Evolutionary conservation across 208 protist genomes (phyloP), one percentile per base, ranked within the genome.

Genomic region (Blastocrithidia nonstop): DNA sequence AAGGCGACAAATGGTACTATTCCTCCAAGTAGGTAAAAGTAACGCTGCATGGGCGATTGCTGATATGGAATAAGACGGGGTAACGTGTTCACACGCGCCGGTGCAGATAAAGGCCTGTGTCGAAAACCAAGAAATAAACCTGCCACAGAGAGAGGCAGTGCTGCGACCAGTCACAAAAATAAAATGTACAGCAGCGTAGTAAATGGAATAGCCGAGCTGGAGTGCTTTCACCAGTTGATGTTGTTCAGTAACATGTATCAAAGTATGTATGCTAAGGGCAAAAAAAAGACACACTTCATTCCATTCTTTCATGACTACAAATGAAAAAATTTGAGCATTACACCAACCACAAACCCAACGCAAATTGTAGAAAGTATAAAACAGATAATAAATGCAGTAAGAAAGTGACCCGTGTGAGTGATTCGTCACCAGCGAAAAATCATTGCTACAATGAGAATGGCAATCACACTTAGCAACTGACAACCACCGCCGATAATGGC

Each of bases 1-100:
- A 91, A 85, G 5, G 95, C 96, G 32, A 81, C 80, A 57, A 99
- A 98, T 11, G 96, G 96, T 5, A 99, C 67, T 8, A 98, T 45
- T 35, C 11, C 29, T 15, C 29, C 11, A 62, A 78, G 79, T 26
- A 46, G 42, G n/a, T 33, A 22, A 19, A 67, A 28, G 22, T 56
- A 8, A 19, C 61, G 66, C 69, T 77, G 88, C 21, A 51, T 33
- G 4, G 27, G 49, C 27, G 32, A 15, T 11, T 27, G 38, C 6
- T 42, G 13, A 22, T 45, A 46, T 56, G 92, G 90, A 21, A 98
- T 85, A 46, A 96, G 69, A 31, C 96, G 78, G 5, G 95, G 96
- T 19, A 99, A 98, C 48, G 75, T 82, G 50, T 96, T 97, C 31
- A 92, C 78, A 25, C 71, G 60, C 1, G 82, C 52, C 19, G 89